Evolutionary conservation across 1,284 basidiomycete species (phyloP), one percentile per base, ranked within the genome.

Genomic region (Ustilago crameri): DNA sequence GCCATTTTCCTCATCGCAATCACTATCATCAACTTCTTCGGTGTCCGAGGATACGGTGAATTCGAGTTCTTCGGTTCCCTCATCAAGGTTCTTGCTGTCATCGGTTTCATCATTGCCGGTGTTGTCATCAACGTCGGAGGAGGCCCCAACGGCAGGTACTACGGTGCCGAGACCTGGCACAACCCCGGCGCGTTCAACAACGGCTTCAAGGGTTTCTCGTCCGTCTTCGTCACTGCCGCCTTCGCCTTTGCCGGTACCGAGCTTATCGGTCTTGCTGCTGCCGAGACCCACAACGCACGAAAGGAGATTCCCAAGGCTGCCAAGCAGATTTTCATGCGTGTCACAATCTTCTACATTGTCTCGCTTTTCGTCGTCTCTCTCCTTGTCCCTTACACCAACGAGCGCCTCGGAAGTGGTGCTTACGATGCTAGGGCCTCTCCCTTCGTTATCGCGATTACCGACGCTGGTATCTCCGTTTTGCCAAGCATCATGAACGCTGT

Each of bases 251-350:
- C 75, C 10, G 79, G 84, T 44, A 84, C 76, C 14, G 71, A 82
- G 66, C 68, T 93, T 88, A 47, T 91, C 87, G 90, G 90, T 90
- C 66, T 88, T 85, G 68, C 89, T 85, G 80, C 87, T 85, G 73
- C 91, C 88, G 60, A 91, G 87, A 86, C 86, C 3, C 81, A 82
- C 56, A 85, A 86, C 78, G 85, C 86, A 9, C 79, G 85, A 53
- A 85, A 84, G 73, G 82, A 84, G 42, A 81, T 87, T 48, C 86
- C 86, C 9, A 82, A 81, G 45, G 86, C 86, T 41, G 84, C 85
- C 80, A 86, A 86, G 82, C 82, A 83, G 51, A 81, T 84, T 37
- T 81, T 84, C 66, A 81, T 82, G 78, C 85, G 86, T 69, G 84
- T 87, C 62, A 83, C 85, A 55, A 49, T 87, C 59, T 85, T 87